These are phyloP conservation scores for Colletotrichum sp. DNA, from an alignment of 2,329 filamentous ascomycete genomes.

Conservation along the genomic window DNA sequence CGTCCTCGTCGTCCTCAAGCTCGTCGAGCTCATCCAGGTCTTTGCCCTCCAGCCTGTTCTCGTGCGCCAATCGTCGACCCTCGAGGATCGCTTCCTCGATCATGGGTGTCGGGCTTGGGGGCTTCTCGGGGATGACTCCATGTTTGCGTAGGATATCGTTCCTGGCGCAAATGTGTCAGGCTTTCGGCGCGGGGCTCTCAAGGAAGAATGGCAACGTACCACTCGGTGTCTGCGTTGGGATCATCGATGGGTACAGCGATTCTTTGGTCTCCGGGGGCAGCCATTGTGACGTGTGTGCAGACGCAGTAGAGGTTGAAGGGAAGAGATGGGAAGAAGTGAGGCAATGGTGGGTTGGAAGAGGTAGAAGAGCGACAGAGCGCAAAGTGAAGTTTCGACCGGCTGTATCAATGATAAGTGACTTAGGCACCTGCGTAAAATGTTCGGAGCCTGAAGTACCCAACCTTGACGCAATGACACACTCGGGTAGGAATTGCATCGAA, in stretches of 20 bases:
- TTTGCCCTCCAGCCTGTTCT: slow-evolving; percentile 92
- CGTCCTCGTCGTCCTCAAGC: slow-evolving; percentile 94
- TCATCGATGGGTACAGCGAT: slow-evolving; percentile 88
- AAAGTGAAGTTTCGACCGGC: background rate
- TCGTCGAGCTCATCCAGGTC: slow-evolving; percentile 93
- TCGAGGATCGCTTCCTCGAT: slow-evolving; percentile 94
- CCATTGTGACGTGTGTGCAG: slow-evolving; percentile 48
- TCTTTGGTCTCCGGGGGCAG: slow-evolving; percentile 66
- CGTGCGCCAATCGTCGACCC: slow-evolving; percentile 82
- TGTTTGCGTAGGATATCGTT: slow-evolving; percentile 98
- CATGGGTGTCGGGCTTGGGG: slow-evolving; percentile 91
- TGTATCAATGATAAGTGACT: background rate
- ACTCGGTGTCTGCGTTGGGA: slow-evolving; percentile 97
- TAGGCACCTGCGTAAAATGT: background rate
- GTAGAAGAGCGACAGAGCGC: background rate
- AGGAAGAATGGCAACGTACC: slow-evolving; percentile 57
- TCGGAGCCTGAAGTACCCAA: background rate
- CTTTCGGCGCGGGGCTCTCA: slow-evolving; percentile 22
- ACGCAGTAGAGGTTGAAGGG: background rate
- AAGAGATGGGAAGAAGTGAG: background rate
- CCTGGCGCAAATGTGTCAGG: slow-evolving; percentile 54
- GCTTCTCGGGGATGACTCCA: slow-evolving; percentile 96
- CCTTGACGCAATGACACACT: background rate
- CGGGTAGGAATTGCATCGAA: background rate
- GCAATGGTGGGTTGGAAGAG: background rate